Evolutionary conservation across 2,329 filamentous ascomycete genomes (phyloP), one percentile per base, ranked within the genome.

Genomic region (Verruconis gallopava): DNA sequence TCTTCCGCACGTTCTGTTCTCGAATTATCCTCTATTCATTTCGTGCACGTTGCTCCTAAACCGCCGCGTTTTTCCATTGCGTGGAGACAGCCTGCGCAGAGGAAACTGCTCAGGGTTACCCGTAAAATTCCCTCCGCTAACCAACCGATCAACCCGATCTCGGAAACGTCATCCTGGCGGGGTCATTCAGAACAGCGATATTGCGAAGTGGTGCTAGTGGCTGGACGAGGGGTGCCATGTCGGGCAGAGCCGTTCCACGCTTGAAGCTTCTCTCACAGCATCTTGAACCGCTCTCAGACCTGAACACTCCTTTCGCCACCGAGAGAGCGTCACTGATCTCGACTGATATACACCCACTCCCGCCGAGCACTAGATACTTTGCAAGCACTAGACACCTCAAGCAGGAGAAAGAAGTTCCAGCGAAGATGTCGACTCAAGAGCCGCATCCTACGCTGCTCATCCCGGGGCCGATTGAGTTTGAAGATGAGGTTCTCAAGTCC

Each of bases 391-490:
- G 18, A 14, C 6, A 30, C 14, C n/a, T 36, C 30, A 15, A 20
- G 19, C 13, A 40, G 18, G 40, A 46, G 30, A 39, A 41, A 34
- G 41, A 45, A 46, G 40, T 14, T 30, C 42, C 48, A 30, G 50
- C 53, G 53, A 70, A 55, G 42, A 77, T 77, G 72, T 77, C 73
- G 32, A 58, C 54, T 43, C 75, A 79, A 64, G 54, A 72, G 42
- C 61, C 71, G 43, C 77, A 81, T 57, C 69, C 75, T 41, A 80
- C 89, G 43, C 71, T 98, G 64, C 77, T 98, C 66, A 96, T 98
- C 57, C 91, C 91, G 38, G 91, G 91, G 49, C 91, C 91, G 56
- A 93, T 96, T 62, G 89, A 96, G 68, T 95, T 95, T 59, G 89
- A 95, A 61, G 89, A 96, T 89, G 86, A 79, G 37, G 89, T 96